Base-by-base conservation (phyloP, 495 filamentous ascomycete species). In the Lindgomyces ingoldianus region DNA sequence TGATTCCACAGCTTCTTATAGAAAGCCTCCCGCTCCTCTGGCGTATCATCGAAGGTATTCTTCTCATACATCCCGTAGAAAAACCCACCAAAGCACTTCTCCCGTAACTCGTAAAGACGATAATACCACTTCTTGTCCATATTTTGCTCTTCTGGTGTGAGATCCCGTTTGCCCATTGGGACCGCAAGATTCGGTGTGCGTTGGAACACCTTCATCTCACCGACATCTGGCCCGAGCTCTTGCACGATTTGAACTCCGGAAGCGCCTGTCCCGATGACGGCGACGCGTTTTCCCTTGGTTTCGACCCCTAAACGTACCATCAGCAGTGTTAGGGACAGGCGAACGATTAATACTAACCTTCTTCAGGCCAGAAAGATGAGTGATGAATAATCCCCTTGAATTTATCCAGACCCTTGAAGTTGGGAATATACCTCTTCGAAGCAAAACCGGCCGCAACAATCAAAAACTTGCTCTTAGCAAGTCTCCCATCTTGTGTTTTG, bases 251-350 rank as follows among this genome's bases (percentile, higher is more conserved):
- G 86, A 0, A 87, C 80, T 0, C 83, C 85, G 0, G 81, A 77
- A 0, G 84, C 80, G 10, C 86, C 86, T 0, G 86, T 87, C 9
- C 86, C 86, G 19, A 89, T 81, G 42, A 87, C 73, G 6, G 81
- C 82, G 29, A 76, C 73, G 6, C 76, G 73, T 69, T 87, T 86
- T 45, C 75, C 75, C 18, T 69, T 70, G 8, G 85, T 68, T 59
- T 83, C 73, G 30, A 84, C 72, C 11, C 72, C 70, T 4, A 79
- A 71, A 14, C 33, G 33, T 6, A 14, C n/a, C n/a, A 14, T 39
- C 14, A 39, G 33, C 33, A 6, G 33, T 6, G 6, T 39, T 6
- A 6, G 33, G 6, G 33, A 6, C 14, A 14, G 33, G 33, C 33
- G 33, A 39, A 6, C 6, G 6, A 14, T 6, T 6, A 14, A 6